Base-by-base conservation (phyloP, 768 basidiomycete genomes). In the Zangia roseola region DNA sequence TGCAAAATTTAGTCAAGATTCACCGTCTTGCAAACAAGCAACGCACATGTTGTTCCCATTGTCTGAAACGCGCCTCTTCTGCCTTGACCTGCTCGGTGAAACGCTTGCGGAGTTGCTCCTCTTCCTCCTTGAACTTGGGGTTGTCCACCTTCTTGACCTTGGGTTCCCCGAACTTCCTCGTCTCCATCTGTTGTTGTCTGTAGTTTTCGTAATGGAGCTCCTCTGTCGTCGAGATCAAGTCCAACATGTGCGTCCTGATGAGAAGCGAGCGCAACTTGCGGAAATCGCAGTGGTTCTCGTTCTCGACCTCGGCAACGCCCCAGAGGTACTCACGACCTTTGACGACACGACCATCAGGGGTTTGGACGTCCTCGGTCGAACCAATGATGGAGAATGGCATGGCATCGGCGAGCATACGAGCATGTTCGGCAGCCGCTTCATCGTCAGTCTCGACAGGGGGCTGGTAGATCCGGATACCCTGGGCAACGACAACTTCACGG, bases 271-370 rank as follows among this genome's bases (percentile, higher is more conserved):
- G 89, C 43, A 99, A 78, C 73, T 97, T 97, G 74, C 89, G 90
- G 84, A 99, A 99, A 72, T 98, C 97, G 68, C 97, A 99, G 74
- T 99, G 97, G 68, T 88, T 87, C 74, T 99, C 97, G 67, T 99
- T 98, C 73, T 99, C 97, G 53, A 99, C 95, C 78, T 99, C 97
- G 9, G 97, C 97, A n/a, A 99, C 94, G 78, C 97, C 97, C 97
- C 97, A 99, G 13, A 95, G 83, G 67, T 99, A 99, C 71, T 98
- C 91, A 61, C 97, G 86, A 39, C 97, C 97, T 73, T 98, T 98
- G 65, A 99, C 97, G 28, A 82, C 71, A 49, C 94, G 83, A 10
- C 97, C 97, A 65, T 98, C 95, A 20, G 78, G 72, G 4, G 92
- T 97, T 61, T 82, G 81, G 40, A 99, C 95, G 57, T 99, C 95